Percentiles rank a stretch among this genome's conserved stretches.
Conservation (phyloP, 441 rosid genomes). For the Mallotus japonicus region DNA sequence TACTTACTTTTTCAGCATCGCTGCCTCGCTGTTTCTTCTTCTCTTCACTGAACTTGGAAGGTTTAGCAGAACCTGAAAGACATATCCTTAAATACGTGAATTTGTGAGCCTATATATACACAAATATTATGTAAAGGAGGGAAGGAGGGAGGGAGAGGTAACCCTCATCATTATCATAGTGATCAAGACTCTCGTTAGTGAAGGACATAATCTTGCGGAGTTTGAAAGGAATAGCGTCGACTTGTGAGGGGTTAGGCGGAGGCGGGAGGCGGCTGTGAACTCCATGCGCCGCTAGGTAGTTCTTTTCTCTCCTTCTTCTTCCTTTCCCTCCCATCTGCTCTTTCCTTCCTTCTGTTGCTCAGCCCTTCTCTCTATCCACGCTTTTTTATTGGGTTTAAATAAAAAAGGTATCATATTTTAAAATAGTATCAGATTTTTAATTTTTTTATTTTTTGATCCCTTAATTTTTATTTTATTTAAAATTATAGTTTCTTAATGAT, state of each 20-base stretch:
- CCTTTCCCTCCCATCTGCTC: conserved; percentile 80
- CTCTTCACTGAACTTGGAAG: conserved; percentile 21
- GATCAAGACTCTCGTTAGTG: conserved; percentile 11
- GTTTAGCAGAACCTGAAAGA: conserved; percentile 29
- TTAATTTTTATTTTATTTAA: too few species aligned
- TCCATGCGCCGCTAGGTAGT: conserved; percentile 78
- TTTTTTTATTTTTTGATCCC: too few species aligned
- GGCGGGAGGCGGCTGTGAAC: conserved; percentile 66
- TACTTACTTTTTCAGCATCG: conserved; percentile 21
- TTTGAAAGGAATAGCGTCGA: conserved; percentile 72
- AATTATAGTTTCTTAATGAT: too few species aligned
- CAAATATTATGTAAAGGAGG: too few species aligned
- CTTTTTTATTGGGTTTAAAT: too few species aligned
- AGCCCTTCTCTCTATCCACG: too few species aligned
- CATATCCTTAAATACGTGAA: background rate
- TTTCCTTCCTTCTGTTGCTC: background rate
- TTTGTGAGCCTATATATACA: background rate
- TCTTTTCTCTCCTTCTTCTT: conserved; percentile 72
- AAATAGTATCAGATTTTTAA: too few species aligned
- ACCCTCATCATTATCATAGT: conserved; percentile 21
- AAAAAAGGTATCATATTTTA: too few species aligned
- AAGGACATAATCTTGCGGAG: conserved; percentile 73
- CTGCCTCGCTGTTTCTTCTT: conserved; percentile 19
- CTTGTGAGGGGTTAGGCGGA: conserved; percentile 68
- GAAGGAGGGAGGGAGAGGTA: background rate